These are phyloP conservation scores for Haberlea rhodopensis DNA, from an alignment of 257 asterid genomes.

Conservation along the genomic window DNA sequence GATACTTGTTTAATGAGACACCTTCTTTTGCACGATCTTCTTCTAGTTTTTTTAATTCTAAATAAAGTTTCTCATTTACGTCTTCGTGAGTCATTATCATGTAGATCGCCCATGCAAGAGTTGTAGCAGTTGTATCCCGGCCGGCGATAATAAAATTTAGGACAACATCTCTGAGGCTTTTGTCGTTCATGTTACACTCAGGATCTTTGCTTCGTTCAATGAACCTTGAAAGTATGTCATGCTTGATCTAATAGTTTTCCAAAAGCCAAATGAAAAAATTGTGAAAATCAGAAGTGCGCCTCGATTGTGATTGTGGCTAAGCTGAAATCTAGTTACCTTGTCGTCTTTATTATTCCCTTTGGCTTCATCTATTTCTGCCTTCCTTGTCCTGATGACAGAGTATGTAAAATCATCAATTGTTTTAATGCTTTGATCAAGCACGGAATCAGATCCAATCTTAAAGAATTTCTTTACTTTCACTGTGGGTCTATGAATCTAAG, in stretches of 20 bases:
- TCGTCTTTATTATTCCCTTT: conserved; percentile 31
- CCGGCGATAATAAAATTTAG: conserved; percentile 94
- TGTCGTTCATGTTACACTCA: conserved; percentile 62
- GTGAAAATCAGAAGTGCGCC: not conserved
- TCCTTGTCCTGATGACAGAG: conserved; percentile 69
- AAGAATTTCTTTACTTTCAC: conserved; percentile 69
- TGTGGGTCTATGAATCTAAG: conserved; percentile 83
- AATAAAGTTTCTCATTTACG: conserved; percentile 61
- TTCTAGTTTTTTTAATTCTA: conserved; percentile 53
- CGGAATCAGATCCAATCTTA: conserved; percentile 79
- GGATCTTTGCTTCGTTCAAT: conserved; percentile 83
- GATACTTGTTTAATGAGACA: conserved; percentile 22
- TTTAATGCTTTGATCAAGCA: conserved; percentile 67
- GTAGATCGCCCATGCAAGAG: conserved; percentile 86
- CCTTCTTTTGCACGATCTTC: conserved; percentile 41
- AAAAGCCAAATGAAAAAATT: not conserved
- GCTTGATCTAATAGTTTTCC: conserved; percentile 48
- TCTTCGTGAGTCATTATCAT: conserved; percentile 65
- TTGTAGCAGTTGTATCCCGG: conserved; percentile 88
- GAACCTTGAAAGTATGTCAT: conserved; percentile 81
- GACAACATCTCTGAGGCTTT: conserved; percentile 85
- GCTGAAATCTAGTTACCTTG: conserved; percentile 39
- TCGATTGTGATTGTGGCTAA: not conserved
- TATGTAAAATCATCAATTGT: conserved; percentile 77
- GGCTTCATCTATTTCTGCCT: conserved; percentile 55